These are phyloP conservation scores for Paramyrothecium roridum DNA, from an alignment of 2,329 filamentous ascomycete species.

Conservation along the genomic window DNA sequence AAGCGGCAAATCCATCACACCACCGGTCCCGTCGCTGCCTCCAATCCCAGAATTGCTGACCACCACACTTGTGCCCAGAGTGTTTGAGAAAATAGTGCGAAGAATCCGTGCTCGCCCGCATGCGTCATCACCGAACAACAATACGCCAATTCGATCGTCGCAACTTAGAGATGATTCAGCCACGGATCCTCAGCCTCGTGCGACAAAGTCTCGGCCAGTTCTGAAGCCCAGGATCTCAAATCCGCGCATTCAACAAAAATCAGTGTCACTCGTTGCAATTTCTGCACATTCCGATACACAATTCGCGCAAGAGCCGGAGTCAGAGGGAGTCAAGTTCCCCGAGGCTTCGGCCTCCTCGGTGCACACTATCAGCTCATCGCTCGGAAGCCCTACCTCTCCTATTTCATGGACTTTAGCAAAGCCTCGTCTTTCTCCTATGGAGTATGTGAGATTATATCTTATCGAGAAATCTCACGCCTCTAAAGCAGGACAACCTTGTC, in stretches of 20 bases:
- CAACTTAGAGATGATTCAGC: constrained; percentile 1
- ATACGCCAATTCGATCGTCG: background rate
- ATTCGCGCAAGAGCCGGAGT: no score
- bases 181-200: constrained; percentile 3
- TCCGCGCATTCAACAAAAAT: constrained; percentile 6
- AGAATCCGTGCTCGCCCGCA: constrained; percentile 18
- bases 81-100: constrained; percentile 22
- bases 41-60: constrained; percentile 25
- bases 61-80: constrained; percentile 16
- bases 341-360: background rate
- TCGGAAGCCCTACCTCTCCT: background rate
- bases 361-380: background rate
- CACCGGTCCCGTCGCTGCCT: constrained; percentile 23
- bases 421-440: constrained; percentile 36
- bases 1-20: constrained; percentile 11
- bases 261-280: constrained; percentile 1
- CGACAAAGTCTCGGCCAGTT: constrained; percentile 8
- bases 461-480: constrained; percentile 26
- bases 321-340: no score
- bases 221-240: constrained; percentile 20
- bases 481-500: constrained; percentile 18
- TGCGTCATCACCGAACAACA: constrained; percentile 1
- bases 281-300: no score
- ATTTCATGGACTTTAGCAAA: constrained; percentile 10
- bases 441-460: constrained; percentile 32